Base-by-base conservation (phyloP, 129 eudicot genomes). In the Flaveria brownii region DNA sequence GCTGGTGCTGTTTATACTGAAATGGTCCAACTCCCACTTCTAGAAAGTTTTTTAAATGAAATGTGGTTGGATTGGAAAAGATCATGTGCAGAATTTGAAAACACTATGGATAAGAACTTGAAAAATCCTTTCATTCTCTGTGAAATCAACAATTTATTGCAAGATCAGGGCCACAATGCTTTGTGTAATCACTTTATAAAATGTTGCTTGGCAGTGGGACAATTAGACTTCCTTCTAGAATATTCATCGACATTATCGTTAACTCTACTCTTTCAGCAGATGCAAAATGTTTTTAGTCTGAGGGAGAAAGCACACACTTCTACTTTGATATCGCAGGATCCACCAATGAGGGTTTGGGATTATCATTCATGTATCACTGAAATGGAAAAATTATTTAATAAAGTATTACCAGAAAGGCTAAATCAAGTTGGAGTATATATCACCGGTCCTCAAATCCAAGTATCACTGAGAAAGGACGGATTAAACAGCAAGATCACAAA, bases 121-220 rank as follows among this genome's bases (percentile, higher is more conserved):
- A 84, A 75, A 39, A 52, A 67, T 64, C 94, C 99, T 16, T 91
- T 82, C 79, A 77, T 88, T 84, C 84, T 91, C 68, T 84, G 87
- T 80, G 92, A 83, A 69, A 80, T 85, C 41, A 82, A 80, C 68
- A 70, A 72, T 62, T 84, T 62, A 68, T 64, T 82, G 81, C 69
- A 81, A 22, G 85, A 84, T 82, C 80, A 83, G 46, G 76, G 74
- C 41, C 62, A 39, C 26, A 63, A 62, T 39, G 78, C 70, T 75
- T 65, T 61, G 77, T 80, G 74, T 81, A 59, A 76, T 68, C 81
- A 70, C 77, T 70, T 84, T 43, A 66, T 41, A 46, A 85, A 83
- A 26, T 89, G 85, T 79, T 78, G 82, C 82, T 41, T 95, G 81
- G 83, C 78, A 43, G 81, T 91, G 71, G 99, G 97, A 5, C 81